Evolutionary conservation across 208 protist genomes (phyloP), one percentile per base, ranked within the genome.

Genomic region (Wallacemonas collosoma): DNA sequence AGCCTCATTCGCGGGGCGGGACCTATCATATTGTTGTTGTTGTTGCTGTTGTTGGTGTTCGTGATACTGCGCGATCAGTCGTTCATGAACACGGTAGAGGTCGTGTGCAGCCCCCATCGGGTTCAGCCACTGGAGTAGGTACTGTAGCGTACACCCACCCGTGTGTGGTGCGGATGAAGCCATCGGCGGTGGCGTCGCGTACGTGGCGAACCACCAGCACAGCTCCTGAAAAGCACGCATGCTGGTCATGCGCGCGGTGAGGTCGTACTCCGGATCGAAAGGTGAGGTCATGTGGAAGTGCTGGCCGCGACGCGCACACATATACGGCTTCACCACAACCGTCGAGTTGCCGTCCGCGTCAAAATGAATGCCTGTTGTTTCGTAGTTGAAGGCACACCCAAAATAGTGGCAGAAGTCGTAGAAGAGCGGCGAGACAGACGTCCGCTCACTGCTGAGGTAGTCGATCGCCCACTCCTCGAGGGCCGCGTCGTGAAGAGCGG

Each of bases 321-420:
- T 69, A 56, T 53, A 41, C 36, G 91, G 91, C 80, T 96, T 96
- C 44, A 61, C 76, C 58, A 94, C 83, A 54, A 93, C 86, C 1
- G 68, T 56, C n/a, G 85, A 92, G 17, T 58, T 40, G 43, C 91
- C 91, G 71, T 88, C 77, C 0, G 71, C 36, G 44, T 78, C 51
- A 72, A 96, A 96, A 54, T 72, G 76, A 41, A 96, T 86, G 56
- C 91, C 91, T 38, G 77, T 54, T 17, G 76, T 74, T 17, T 96
- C 91, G 77, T 93, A 96, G 76, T 96, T 81, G 80, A 96, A 96
- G 39, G 72, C 72, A 73, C 77, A 86, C 36, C 87, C 88, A 72
- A 93, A 96, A 80, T 94, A 96, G 71, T 83, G 80, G 73, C 91
- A 96, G 63, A 96, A 93, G 68, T 96, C 88, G 35, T 82, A 71